A percentile compares a stretch with the other conserved stretches of the same genome.
Conservation (phyloP, 257 asterid species). For the Solanum okadae region DNA sequence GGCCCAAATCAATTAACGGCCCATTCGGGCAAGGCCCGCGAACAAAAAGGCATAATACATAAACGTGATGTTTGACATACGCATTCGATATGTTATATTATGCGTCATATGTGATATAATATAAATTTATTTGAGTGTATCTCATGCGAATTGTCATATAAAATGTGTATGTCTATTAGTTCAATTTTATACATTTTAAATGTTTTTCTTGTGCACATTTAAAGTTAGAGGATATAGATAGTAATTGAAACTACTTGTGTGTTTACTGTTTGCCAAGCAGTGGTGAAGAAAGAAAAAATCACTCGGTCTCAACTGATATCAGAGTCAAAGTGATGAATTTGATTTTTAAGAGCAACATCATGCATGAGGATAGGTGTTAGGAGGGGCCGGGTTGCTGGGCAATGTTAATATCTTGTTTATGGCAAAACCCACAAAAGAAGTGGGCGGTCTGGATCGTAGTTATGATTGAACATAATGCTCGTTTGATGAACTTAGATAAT, state of each 20-base stretch:
- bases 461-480: too few species aligned
- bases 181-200: too few species aligned
- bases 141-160: too few species aligned
- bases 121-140: too few species aligned
- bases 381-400: background rate
- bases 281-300: background rate
- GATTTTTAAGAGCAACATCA: background rate
- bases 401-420: background rate
- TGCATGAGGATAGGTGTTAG: too few species aligned
- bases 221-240: background rate
- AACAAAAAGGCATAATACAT: background rate
- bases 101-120: too few species aligned
- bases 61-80: background rate
- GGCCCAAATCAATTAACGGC: background rate
- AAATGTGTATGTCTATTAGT: too few species aligned
- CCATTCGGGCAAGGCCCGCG: background rate
- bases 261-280: too few species aligned
- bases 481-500: background rate
- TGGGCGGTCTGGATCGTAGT: accelerated
- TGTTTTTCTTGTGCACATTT: accelerated
- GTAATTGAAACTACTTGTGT: too few species aligned
- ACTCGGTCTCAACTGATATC: too few species aligned
- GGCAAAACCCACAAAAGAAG: background rate
- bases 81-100: background rate
- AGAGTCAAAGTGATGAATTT: too few species aligned